phyloP scores from a whole-genome alignment of 2,329 filamentous ascomycete genomes.

The Triangularia verruculosa region DNA sequence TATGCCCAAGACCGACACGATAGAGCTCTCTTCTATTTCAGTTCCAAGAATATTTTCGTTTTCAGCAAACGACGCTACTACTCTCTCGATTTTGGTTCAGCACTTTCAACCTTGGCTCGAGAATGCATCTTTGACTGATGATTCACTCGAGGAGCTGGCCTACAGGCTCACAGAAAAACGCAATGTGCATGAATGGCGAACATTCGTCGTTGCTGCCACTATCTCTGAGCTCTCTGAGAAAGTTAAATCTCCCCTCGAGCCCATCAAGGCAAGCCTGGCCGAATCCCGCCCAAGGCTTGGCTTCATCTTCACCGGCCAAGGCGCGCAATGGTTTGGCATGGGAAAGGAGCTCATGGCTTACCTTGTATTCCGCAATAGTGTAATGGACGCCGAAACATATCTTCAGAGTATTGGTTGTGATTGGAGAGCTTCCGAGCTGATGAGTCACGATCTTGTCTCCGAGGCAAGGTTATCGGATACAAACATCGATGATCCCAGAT shows the following conservation, averaged over 20 bases:
- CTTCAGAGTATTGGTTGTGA: conserved; percentile 23
- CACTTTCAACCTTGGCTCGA: not conserved
- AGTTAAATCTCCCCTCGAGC: not conserved
- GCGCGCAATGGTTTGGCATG: conserved; percentile 35
- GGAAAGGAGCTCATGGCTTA: conserved; percentile 27
- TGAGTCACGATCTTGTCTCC: conserved; percentile 7
- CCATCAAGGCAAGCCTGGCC: not conserved
- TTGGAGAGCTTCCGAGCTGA: conserved; percentile 27
- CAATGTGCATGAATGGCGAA: not conserved
- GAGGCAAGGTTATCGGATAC: conserved; percentile 9
- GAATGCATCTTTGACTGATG: not conserved
- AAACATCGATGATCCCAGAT: conserved; percentile 27
- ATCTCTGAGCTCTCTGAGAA: not conserved
- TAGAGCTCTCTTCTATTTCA: too few species aligned
- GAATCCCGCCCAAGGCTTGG: conserved; percentile 13
- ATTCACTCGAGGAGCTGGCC: conserved; percentile 5
- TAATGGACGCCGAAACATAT: conserved; percentile 21
- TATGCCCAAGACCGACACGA: not conserved
- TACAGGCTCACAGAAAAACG: conserved; percentile 11
- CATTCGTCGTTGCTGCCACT: not conserved
- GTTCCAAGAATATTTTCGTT: too few species aligned
- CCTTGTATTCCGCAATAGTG: conserved; percentile 24
- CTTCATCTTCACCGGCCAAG: conserved; percentile 36
- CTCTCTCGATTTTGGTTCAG: not conserved
- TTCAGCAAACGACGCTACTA: not conserved